Percentiles rank a stretch among this genome's conserved stretches.
phyloP scores from a whole-genome alignment of 2,329 filamentous ascomycete species.

The Myriangium duriaei region DNA sequence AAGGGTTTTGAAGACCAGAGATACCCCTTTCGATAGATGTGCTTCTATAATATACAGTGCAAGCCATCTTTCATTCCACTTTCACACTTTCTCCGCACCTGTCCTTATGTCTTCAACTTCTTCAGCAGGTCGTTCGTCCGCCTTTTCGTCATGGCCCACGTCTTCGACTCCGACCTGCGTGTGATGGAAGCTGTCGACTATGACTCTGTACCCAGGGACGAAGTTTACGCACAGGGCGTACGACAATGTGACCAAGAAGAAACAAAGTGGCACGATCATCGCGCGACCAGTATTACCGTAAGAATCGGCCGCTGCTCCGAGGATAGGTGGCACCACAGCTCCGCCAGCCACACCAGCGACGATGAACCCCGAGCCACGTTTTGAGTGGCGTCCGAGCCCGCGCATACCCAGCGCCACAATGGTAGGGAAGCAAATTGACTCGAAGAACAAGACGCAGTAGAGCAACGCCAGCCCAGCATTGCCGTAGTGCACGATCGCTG shows the following conservation, averaged over 20 bases:
- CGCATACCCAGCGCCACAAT: conserved; percentile 69
- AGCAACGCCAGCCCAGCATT: conserved; percentile 45
- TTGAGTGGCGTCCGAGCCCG: conserved; percentile 62
- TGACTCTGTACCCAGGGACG: conserved; percentile 47
- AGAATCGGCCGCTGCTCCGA: conserved; percentile 54
- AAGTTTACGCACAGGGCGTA: conserved; percentile 48
- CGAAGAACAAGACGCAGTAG: conserved; percentile 64
- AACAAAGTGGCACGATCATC: conserved; percentile 52
- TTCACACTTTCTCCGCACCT: neutral
- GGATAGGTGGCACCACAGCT: conserved; percentile 61
- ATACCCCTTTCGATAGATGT: too few relatives aligned
- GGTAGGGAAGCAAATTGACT: conserved; percentile 71
- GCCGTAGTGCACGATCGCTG: conserved; percentile 39
- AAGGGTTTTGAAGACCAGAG: too few relatives aligned
- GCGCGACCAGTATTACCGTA: conserved; percentile 48
- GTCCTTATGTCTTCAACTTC: neutral
- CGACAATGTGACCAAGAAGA: conserved; percentile 35
- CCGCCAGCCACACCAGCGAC: conserved; percentile 61
- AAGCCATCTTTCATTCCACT: neutral
- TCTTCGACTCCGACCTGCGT: conserved; percentile 33
- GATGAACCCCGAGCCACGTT: conserved; percentile 62
- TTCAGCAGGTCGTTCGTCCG: too few relatives aligned
- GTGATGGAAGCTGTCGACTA: conserved; percentile 44
- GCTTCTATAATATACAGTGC: too few relatives aligned
- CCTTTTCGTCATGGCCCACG: conserved; percentile 20